phyloP scores from a whole-genome alignment of 768 basidiomycete genomes.

The Boletus vermiculosoides region DNA sequence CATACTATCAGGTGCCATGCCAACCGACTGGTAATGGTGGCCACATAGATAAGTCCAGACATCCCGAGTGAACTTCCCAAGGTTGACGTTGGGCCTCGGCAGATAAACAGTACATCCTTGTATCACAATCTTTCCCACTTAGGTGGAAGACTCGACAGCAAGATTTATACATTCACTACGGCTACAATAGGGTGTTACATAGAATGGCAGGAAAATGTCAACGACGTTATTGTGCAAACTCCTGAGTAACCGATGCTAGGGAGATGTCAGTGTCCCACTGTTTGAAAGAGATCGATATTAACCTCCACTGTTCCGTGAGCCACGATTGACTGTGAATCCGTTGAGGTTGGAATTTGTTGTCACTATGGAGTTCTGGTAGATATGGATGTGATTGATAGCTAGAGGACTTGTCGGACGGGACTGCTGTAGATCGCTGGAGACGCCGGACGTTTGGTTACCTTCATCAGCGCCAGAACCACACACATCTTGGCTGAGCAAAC shows the following conservation, averaged over 20 bases:
- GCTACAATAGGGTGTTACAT: background rate
- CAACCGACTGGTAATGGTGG: background rate
- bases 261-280: background rate
- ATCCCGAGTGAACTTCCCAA: background rate
- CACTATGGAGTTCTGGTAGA: conserved; percentile 7
- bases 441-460: background rate
- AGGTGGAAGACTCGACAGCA: background rate
- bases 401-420: background rate
- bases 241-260: background rate
- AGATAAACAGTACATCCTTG: background rate
- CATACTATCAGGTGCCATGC: background rate
- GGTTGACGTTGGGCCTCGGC: background rate
- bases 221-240: background rate
- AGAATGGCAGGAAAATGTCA: background rate
- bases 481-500: background rate
- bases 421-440: background rate
- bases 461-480: background rate
- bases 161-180: background rate
- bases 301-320: background rate
- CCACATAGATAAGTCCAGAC: background rate
- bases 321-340: background rate
- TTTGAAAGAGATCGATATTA: background rate
- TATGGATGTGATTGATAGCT: background rate
- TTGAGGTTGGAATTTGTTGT: background rate
- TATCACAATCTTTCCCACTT: too few relatives aligned